A percentile compares a stretch with the other conserved stretches of the same genome.
phyloP scores from a whole-genome alignment of 345 rosid species.

The Eucalyptus sp. region DNA sequence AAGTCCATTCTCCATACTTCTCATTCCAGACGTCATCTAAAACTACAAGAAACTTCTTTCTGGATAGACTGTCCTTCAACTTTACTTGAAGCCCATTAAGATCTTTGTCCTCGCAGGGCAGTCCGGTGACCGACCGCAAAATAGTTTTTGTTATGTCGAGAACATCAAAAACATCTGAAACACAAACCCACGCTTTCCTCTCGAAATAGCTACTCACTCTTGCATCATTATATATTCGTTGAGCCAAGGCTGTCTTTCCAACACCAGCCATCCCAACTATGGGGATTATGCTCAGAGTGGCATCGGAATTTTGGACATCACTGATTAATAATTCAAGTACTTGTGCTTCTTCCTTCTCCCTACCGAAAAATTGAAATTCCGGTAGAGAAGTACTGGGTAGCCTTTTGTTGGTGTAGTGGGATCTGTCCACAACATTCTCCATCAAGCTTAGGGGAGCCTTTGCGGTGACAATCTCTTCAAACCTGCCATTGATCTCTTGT shows the following conservation, averaged over 20 bases:
- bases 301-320: fast-evolving
- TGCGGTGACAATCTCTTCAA: fast-evolving
- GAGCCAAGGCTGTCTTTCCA: neutral
- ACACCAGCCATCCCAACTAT: too few relatives aligned
- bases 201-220: fast-evolving
- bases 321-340: fast-evolving
- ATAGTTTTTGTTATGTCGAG: neutral
- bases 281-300: fast-evolving
- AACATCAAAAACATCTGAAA: too few relatives aligned
- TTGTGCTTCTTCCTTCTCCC: neutral
- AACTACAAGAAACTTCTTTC: neutral
- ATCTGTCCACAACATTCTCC: fast-evolving
- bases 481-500: fast-evolving
- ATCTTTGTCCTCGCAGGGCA: fast-evolving
- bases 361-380: fast-evolving
- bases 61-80: neutral
- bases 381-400: neutral
- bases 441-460: neutral
- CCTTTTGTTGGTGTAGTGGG: neutral
- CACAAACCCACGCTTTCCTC: neutral
- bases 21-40: neutral
- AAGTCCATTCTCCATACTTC: neutral
- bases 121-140: fast-evolving
- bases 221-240: fast-evolving
- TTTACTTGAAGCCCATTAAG: neutral